Percentiles rank a stretch among this genome's conserved stretches.
Evolutionary conservation across 345 rosid species (phyloP).

Genomic region (Conringia planisiliqua): DNA sequence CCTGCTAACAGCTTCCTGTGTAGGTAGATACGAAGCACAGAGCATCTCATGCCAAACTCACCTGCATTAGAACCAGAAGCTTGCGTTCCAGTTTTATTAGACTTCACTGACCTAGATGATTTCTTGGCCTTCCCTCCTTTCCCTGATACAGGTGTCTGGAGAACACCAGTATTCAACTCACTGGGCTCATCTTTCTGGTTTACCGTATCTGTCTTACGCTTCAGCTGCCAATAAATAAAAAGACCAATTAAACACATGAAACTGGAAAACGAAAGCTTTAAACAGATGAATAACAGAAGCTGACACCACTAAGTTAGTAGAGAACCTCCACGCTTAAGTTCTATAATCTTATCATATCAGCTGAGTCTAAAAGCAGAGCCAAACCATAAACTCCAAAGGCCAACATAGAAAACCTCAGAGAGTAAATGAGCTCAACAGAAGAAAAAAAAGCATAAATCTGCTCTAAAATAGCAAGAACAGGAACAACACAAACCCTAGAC

Average conservation of each 20-base stretch:
- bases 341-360: not conserved
- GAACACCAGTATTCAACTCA: slow-evolving; percentile 48
- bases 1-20: not conserved
- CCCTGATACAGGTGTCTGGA: slow-evolving; percentile 73
- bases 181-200: slow-evolving; percentile 53
- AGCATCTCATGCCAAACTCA: slow-evolving; percentile 29
- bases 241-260: slow-evolving; percentile 16
- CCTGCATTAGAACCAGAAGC: slow-evolving; percentile 66
- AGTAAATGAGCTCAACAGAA: not conserved
- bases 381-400: not conserved
- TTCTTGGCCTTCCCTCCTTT: slow-evolving; percentile 72
- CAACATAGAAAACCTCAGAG: not conserved
- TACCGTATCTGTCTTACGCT: slow-evolving; percentile 67
- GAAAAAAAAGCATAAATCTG: not conserved
- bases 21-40: not conserved
- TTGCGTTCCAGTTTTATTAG: slow-evolving; percentile 55
- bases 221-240: slow-evolving; percentile 47
- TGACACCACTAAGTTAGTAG: slow-evolving; percentile 5
- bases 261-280: not conserved
- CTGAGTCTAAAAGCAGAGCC: slow-evolving; percentile 1
- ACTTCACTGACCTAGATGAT: slow-evolving; percentile 56
- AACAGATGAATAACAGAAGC: slow-evolving; percentile 1
- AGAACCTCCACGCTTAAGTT: not conserved
- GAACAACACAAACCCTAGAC: slow-evolving; percentile 17
- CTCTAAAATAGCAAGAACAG: slow-evolving; percentile 11